These are phyloP conservation scores for Alternaria brassicicola DNA, from an alignment of 2,329 filamentous ascomycete genomes.

Conservation along the genomic window DNA sequence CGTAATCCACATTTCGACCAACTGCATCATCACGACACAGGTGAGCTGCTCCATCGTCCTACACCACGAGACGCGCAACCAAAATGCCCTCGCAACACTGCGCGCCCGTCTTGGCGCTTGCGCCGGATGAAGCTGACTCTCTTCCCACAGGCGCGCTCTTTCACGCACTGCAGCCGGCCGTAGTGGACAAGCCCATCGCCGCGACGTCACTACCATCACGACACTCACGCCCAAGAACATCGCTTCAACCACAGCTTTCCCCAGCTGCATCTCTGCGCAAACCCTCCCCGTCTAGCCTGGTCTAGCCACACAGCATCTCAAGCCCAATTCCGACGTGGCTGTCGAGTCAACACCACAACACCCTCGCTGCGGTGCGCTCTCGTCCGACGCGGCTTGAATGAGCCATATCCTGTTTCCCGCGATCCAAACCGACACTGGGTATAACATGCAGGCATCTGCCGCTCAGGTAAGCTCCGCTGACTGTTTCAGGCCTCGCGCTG, in stretches of 20 bases:
- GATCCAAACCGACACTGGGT: slow-evolving; percentile 40
- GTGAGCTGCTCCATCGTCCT: slow-evolving; percentile 22
- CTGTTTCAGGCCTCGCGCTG: slow-evolving; percentile 22
- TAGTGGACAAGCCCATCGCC: slow-evolving; percentile 3
- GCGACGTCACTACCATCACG: slow-evolving; percentile 17
- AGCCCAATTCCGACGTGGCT: slow-evolving; percentile 7
- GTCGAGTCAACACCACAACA: slow-evolving; percentile 15
- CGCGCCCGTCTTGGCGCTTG: slow-evolving; percentile 13
- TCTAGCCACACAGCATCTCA: neutral
- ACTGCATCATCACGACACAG: slow-evolving; percentile 26
- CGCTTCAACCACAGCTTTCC: neutral
- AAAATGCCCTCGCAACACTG: slow-evolving; percentile 14
- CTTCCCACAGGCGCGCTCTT: slow-evolving; percentile 6
- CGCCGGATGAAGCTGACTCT: slow-evolving; percentile 18
- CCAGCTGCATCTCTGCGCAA: neutral
- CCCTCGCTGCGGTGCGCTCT: neutral
- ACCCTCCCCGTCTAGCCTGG: neutral
- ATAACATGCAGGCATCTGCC: slow-evolving; percentile 50
- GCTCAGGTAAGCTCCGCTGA: slow-evolving; percentile 60
- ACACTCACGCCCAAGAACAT: neutral
- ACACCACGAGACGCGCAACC: slow-evolving; percentile 12
- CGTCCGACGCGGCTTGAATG: slow-evolving; percentile 22
- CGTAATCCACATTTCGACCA: slow-evolving; percentile 27
- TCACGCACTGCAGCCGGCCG: slow-evolving; percentile 10
- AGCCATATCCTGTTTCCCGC: slow-evolving; percentile 41